These are phyloP conservation scores for Coemansia sp. DNA, from an alignment of 192 early-diverging fungal genomes.

Conservation along the genomic window DNA sequence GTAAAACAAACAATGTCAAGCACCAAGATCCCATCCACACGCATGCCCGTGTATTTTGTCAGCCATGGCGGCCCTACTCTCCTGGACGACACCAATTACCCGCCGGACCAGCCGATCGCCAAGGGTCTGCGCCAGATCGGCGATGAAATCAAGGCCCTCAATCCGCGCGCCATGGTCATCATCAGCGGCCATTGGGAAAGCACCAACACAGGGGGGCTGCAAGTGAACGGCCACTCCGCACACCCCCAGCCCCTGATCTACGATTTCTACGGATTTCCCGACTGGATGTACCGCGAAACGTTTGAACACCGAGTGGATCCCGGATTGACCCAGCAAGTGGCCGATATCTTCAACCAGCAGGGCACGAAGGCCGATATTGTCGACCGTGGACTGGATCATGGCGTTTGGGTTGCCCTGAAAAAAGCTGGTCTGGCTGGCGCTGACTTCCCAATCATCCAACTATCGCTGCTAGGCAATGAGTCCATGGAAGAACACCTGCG, in stretches of 20 bases:
- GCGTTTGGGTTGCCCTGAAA: conserved; percentile 68
- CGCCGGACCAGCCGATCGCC: conserved; percentile 14
- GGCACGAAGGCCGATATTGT: conserved; percentile 46
- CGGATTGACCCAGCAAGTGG: conserved; percentile 52
- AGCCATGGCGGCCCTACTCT: conserved; percentile 50
- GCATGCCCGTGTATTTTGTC: conserved; percentile 44
- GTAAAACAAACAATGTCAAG: conserved; percentile 2
- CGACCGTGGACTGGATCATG: conserved; percentile 67
- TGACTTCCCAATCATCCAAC: conserved; percentile 64
- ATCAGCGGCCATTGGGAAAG: conserved; percentile 73
- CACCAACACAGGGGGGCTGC: conserved; percentile 33
- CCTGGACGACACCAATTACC: conserved; percentile 33
- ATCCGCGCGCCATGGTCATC: conserved; percentile 63
- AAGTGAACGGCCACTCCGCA: conserved; percentile 33
- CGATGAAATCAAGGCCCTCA: conserved; percentile 33
- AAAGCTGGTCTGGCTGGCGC: conserved; percentile 58
- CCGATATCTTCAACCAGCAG: conserved; percentile 54
- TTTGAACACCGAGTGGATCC: conserved; percentile 63
- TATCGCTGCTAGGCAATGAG: conserved; percentile 61
- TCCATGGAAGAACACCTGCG: conserved; percentile 58
- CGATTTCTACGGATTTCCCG: conserved; percentile 68
- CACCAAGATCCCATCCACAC: background rate
- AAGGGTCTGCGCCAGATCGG: conserved; percentile 46
- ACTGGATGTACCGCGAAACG: conserved; percentile 57
- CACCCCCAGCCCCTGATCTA: conserved; percentile 56